Evolutionary conservation across 2,329 filamentous ascomycete genomes (phyloP).

Genomic region (Calycina herbarum): DNA sequence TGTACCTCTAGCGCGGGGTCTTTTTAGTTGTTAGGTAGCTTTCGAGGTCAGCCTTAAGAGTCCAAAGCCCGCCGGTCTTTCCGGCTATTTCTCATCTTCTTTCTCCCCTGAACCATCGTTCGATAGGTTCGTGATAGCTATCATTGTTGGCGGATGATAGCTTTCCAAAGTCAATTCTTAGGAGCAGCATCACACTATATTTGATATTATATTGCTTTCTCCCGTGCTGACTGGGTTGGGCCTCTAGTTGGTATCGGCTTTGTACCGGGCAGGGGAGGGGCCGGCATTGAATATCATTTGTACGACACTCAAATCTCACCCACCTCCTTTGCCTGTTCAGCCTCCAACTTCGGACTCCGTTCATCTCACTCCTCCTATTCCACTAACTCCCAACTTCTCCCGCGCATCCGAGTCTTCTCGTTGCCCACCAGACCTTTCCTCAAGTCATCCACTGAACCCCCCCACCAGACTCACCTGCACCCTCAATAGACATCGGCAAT

Average conservation of each 20-base stretch:
- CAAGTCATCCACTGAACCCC: not conserved
- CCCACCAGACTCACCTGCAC: not conserved
- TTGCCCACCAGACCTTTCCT: not conserved
- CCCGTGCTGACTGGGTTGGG: not conserved
- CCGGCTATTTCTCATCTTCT: not conserved
- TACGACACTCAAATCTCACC: conserved; percentile 3
- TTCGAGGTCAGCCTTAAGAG: not conserved
- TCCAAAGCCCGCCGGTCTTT: not conserved
- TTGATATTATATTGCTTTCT: not conserved
- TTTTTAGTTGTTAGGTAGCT: not conserved
- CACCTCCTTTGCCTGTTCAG: conserved; percentile 12
- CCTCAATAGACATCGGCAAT: not conserved
- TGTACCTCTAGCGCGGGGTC: not conserved
- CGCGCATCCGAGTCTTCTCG: conserved; percentile 5
- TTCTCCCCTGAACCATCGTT: not conserved
- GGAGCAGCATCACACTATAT: not conserved
- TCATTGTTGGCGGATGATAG: not conserved
- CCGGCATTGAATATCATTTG: conserved; percentile 10
- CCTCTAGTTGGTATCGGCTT: not conserved
- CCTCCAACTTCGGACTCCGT: conserved; percentile 9
- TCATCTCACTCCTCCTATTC: not conserved
- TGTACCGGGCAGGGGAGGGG: not conserved
- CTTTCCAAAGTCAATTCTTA: not conserved
- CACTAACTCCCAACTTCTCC: not conserved
- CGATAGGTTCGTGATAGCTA: not conserved